Conservation (phyloP, 2,329 filamentous ascomycete species). For the Boeremia lycopersici region DNA sequence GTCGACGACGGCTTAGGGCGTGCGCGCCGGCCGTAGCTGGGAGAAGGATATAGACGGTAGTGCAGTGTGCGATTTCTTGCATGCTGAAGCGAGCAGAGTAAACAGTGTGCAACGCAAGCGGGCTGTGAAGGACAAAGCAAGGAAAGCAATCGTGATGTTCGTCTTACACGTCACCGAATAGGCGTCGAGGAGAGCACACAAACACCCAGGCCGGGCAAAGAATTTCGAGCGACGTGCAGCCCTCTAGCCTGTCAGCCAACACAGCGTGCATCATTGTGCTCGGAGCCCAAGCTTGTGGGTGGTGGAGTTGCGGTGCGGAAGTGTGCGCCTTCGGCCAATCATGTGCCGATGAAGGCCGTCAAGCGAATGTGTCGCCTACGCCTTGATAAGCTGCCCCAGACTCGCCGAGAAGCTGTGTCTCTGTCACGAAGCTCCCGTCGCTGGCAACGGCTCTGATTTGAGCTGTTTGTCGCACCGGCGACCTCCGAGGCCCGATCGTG, state of each 20-base stretch:
- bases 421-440: neutral
- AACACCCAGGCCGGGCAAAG: conserved; percentile 11
- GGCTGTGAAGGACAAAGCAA: conserved; percentile 36
- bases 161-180: conserved; percentile 19
- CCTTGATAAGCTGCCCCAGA: conserved; percentile 16
- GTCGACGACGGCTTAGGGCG: conserved; percentile 28
- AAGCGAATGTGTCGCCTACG: conserved; percentile 17
- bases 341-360: conserved; percentile 10
- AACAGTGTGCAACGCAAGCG: conserved; percentile 41
- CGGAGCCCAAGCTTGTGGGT: conserved; percentile 15
- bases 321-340: conserved; percentile 13
- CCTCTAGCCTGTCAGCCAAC: conserved; percentile 14
- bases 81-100: conserved; percentile 43
- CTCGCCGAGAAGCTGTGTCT: neutral
- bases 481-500: conserved; percentile 14
- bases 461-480: conserved; percentile 9
- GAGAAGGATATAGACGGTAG: conserved; percentile 28
- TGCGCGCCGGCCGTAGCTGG: conserved; percentile 26
- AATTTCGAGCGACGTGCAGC: conserved; percentile 18
- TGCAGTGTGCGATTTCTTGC: conserved; percentile 44
- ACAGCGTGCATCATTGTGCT: conserved; percentile 17
- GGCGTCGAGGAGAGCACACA: conserved; percentile 7
- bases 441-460: conserved; percentile 6
- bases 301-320: conserved; percentile 17
- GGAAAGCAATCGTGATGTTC: conserved; percentile 29